phyloP scores from a whole-genome alignment of 257 asterid species.

The Cinchona pubescens region DNA sequence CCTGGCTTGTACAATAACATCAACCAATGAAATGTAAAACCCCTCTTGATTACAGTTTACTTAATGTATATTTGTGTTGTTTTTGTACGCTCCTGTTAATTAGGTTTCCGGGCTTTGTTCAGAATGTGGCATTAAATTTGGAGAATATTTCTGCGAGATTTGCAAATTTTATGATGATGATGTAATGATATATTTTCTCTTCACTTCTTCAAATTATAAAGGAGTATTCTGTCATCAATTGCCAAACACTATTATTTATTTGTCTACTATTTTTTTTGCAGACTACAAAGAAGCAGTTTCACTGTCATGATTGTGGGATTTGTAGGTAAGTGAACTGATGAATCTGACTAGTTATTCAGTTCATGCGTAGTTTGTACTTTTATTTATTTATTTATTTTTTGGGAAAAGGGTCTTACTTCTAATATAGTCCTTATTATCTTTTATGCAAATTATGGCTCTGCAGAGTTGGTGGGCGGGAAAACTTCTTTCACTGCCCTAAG shows the following conservation, averaged over 20 bases:
- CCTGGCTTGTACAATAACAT: neutral
- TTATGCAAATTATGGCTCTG: constrained; percentile 24
- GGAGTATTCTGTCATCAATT: constrained; percentile 4
- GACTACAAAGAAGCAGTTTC: constrained; percentile 69
- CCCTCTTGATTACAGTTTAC: neutral
- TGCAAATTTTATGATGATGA: constrained; percentile 87
- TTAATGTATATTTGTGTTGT: neutral
- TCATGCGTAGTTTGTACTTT: neutral
- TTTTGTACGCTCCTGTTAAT: neutral
- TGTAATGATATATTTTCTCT: constrained; percentile 37
- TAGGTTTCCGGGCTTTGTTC: constrained; percentile 65
- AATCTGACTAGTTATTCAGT: neutral
- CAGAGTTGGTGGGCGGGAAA: constrained; percentile 93
- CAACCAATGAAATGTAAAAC: too few species aligned
- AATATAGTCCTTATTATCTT: constrained; percentile 7
- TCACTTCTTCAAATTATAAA: constrained; percentile 4
- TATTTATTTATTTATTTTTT: too few species aligned
- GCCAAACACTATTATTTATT: too few species aligned
- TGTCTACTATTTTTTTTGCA: constrained; percentile 34
- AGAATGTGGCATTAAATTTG: constrained; percentile 75
- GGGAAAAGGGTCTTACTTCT: neutral
- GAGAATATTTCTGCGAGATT: constrained; percentile 76
- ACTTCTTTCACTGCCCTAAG: constrained; percentile 81
- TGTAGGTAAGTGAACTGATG: constrained; percentile 61
- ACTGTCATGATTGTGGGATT: constrained; percentile 88